A percentile compares a stretch with the other conserved stretches of the same genome.
Evolutionary conservation across 169 alveolate genomes (phyloP).

Genomic region (Plasmodium malariae): DNA sequence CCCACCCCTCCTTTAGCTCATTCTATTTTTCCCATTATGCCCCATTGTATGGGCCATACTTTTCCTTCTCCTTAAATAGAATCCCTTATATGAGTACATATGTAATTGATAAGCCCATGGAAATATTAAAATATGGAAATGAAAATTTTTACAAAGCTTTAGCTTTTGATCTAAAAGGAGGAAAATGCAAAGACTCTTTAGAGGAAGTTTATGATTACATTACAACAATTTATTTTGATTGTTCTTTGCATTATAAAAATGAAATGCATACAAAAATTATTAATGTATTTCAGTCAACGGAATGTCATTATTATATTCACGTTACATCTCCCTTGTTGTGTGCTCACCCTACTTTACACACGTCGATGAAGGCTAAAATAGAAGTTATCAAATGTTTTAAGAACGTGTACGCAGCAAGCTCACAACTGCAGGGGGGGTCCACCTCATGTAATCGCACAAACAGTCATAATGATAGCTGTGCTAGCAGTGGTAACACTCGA

Average conservation of each 20-base stretch:
- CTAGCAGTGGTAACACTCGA: background rate
- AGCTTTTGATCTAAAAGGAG: slow-evolving; percentile 74
- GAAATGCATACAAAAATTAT: slow-evolving; percentile 48
- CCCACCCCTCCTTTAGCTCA: background rate
- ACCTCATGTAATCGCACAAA: background rate
- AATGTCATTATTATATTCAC: slow-evolving; percentile 75
- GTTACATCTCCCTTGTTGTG: slow-evolving; percentile 62
- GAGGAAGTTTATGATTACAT: slow-evolving; percentile 45
- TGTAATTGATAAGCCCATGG: slow-evolving; percentile 66
- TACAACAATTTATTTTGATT: slow-evolving; percentile 73
- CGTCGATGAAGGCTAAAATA: slow-evolving; percentile 26
- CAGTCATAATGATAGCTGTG: background rate
- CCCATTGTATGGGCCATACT: background rate
- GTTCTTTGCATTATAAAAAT: slow-evolving; percentile 60
- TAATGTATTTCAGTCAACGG: slow-evolving; percentile 62
- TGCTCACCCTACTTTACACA: slow-evolving; percentile 73
- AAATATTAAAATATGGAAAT: slow-evolving; percentile 37
- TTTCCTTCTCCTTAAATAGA: slow-evolving; percentile 5
- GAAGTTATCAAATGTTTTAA: slow-evolving; percentile 55
- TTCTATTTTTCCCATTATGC: background rate
- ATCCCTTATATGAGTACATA: slow-evolving; percentile 65
- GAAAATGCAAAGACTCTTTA: slow-evolving; percentile 50
- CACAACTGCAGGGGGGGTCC: slow-evolving; percentile 4
- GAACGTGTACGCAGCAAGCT: slow-evolving; percentile 69
- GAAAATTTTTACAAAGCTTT: slow-evolving; percentile 67